phyloP scores from a whole-genome alignment of 2,329 filamentous ascomycete genomes.

The Aphanocladium album region DNA sequence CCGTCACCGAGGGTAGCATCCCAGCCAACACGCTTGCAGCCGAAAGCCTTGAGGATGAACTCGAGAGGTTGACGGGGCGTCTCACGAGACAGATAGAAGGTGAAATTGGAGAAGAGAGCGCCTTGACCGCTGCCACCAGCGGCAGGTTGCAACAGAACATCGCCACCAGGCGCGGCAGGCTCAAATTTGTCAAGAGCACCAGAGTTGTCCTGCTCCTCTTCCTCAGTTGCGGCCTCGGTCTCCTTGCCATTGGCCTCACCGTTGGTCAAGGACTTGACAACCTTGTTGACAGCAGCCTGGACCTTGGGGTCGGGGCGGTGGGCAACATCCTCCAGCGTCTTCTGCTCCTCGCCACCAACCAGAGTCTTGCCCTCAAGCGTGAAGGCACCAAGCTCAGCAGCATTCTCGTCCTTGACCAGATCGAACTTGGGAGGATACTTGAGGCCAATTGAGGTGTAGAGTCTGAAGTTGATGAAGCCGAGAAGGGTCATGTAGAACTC shows the following conservation, averaged over 20 bases:
- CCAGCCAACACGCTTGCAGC: slow-evolving; percentile 95
- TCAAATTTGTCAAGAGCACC: slow-evolving; percentile 88
- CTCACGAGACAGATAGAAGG: slow-evolving; percentile 90
- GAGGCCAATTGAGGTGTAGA: slow-evolving; percentile 86
- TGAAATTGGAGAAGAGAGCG: slow-evolving; percentile 80
- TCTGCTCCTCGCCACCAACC: slow-evolving; percentile 46
- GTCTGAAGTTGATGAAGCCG: slow-evolving; percentile 90
- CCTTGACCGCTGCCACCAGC: slow-evolving; percentile 61
- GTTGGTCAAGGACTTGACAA: slow-evolving; percentile 62
- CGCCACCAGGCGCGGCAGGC: slow-evolving; percentile 75
- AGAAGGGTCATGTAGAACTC: slow-evolving; percentile 98
- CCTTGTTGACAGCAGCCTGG: slow-evolving; percentile 63
- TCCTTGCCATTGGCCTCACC: slow-evolving; percentile 34
- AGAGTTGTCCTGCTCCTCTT: slow-evolving; percentile 36
- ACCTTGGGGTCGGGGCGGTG: slow-evolving; percentile 57
- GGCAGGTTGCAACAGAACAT: slow-evolving; percentile 76
- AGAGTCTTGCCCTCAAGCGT: slow-evolving; percentile 72
- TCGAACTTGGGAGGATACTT: slow-evolving; percentile 97
- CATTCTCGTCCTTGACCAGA: slow-evolving; percentile 76
- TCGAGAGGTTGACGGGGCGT: slow-evolving; percentile 86
- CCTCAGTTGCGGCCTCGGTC: slow-evolving; percentile 24
- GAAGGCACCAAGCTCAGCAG: slow-evolving; percentile 86
- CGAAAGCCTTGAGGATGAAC: slow-evolving; percentile 88
- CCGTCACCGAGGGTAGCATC: slow-evolving; percentile 85
- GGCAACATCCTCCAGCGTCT: slow-evolving; percentile 41